These are phyloP conservation scores for Brassica hybrid DNA, from an alignment of 441 rosid genomes.

Conservation along the genomic window DNA sequence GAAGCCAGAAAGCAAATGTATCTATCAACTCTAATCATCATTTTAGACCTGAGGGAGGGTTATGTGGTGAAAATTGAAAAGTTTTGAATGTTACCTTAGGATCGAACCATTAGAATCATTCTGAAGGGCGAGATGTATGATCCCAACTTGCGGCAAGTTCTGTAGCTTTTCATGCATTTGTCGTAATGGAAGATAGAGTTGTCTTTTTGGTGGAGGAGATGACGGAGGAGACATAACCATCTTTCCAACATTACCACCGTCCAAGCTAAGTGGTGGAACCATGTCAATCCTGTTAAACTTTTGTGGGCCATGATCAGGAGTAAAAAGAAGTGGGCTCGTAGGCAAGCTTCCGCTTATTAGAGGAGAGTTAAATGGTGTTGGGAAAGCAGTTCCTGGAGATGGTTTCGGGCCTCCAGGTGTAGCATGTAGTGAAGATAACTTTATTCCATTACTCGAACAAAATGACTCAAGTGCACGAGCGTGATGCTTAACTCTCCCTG, in stretches of 20 bases:
- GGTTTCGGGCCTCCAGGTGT: conserved; percentile 61
- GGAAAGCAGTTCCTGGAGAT: conserved; percentile 64
- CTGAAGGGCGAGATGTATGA: conserved; percentile 91
- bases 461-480: conserved; percentile 94
- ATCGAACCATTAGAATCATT: conserved; percentile 82
- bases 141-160: conserved; percentile 89
- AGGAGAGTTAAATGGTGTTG: conserved; percentile 91
- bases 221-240: conserved; percentile 64
- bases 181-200: conserved; percentile 71
- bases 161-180: conserved; percentile 94
- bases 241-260: conserved; percentile 70
- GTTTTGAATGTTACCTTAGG: conserved; percentile 62
- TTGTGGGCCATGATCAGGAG: conserved; percentile 82
- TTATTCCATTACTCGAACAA: conserved; percentile 74
- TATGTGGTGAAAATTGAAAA: conserved; percentile 6
- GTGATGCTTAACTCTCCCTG: conserved; percentile 80
- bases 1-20: conserved; percentile 14
- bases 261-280: conserved; percentile 96
- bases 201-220: conserved; percentile 76
- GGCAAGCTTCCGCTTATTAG: conserved; percentile 93
- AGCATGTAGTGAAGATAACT: conserved; percentile 62
- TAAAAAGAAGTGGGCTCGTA: conserved; percentile 82
- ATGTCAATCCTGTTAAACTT: conserved; percentile 78
- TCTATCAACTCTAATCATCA: not conserved
- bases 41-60: not conserved